Conservation (phyloP, 176 grass and related monocot species). For the Tillandsia leiboldiana region DNA sequence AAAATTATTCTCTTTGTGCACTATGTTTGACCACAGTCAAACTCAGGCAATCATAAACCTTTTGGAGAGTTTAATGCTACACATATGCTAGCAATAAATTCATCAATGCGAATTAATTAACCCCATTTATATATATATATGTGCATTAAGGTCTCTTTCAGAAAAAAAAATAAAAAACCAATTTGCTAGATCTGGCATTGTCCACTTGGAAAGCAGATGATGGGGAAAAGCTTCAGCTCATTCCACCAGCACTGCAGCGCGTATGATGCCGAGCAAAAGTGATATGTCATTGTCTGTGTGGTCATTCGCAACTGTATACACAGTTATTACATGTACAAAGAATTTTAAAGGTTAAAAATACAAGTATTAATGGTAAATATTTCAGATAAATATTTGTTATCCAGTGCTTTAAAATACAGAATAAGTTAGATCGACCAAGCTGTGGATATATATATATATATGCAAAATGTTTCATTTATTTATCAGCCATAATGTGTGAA, state of each 20-base stretch:
- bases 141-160: not conserved
- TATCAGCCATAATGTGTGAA: too few relatives aligned
- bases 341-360: not conserved
- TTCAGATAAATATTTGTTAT: not conserved
- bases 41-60: too few relatives aligned
- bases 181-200: not conserved
- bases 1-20: too few relatives aligned
- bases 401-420: too few relatives aligned
- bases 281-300: slow-evolving; percentile 2
- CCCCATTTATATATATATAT: not conserved
- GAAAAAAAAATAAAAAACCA: too few relatives aligned
- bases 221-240: not conserved
- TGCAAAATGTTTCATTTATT: too few relatives aligned
- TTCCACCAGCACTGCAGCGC: slow-evolving; percentile 1
- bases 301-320: not conserved
- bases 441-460: too few relatives aligned
- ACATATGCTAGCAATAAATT: too few relatives aligned
- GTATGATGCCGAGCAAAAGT: slow-evolving; percentile 5
- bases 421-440: too few relatives aligned
- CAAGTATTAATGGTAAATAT: not conserved
- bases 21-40: too few relatives aligned
- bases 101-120: too few relatives aligned
- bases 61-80: too few relatives aligned
- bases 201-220: not conserved
- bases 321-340: not conserved